Conservation (phyloP, 352 stramenopile species). For the Globisporangium takayamanum region DNA sequence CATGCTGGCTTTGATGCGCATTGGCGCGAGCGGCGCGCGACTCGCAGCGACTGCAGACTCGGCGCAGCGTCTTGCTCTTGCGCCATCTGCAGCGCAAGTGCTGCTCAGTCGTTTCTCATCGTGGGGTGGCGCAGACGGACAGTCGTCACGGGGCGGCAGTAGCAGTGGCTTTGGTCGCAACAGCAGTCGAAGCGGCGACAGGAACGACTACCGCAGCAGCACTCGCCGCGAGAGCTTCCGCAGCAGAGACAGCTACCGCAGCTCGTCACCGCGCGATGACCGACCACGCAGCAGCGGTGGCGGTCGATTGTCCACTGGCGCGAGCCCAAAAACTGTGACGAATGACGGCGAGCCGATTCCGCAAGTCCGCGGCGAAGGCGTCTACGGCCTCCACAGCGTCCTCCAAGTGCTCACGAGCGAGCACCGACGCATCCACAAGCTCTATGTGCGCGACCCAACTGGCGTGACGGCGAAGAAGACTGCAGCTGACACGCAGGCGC, state of each 20-base stretch:
- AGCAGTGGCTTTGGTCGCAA: not conserved
- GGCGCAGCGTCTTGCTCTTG: not conserved
- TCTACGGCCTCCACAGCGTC: constrained; percentile 72
- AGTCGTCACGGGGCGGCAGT: not conserved
- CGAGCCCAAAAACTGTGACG: constrained; percentile 12
- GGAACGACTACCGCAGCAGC: not conserved
- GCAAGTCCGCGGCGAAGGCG: constrained; percentile 43
- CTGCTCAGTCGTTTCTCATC: constrained; percentile 1
- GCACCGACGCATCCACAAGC: constrained; percentile 35
- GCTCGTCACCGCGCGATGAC: not conserved
- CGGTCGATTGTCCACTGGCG: constrained; percentile 4
- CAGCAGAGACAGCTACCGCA: not conserved
- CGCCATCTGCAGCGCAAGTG: not conserved
- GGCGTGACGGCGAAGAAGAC: constrained; percentile 26
- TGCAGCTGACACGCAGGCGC: constrained; percentile 19
- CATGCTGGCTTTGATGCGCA: too few relatives aligned
- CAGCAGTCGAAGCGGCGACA: not conserved
- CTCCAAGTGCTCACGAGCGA: constrained; percentile 54
- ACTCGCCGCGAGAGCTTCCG: not conserved
- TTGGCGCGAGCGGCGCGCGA: too few relatives aligned
- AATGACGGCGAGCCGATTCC: constrained; percentile 35
- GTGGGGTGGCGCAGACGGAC: constrained; percentile 5
- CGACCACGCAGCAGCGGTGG: not conserved
- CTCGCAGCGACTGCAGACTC: too few relatives aligned
- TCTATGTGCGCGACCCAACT: constrained; percentile 42